These are phyloP conservation scores for Coemansia sp. DNA, from an alignment of 192 early-diverging fungal genomes.

Conservation along the genomic window DNA sequence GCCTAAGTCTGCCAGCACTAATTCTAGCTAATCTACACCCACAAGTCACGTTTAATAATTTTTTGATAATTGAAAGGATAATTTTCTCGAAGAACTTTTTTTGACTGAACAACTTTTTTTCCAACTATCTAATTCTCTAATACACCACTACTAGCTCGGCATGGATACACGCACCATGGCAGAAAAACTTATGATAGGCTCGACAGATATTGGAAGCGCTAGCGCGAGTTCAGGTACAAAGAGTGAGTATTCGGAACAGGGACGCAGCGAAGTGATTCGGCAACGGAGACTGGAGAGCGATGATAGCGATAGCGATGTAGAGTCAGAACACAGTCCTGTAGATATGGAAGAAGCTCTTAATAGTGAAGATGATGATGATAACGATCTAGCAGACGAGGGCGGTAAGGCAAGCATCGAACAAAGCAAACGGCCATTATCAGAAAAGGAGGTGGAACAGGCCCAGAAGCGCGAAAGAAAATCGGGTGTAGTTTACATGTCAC, in stretches of 20 bases:
- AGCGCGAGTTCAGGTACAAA: neutral
- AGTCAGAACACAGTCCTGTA: conserved; percentile 9
- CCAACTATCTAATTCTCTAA: neutral
- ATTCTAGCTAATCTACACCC: no score
- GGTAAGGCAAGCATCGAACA: conserved; percentile 5
- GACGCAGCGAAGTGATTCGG: conserved; percentile 12
- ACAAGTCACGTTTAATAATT: no score
- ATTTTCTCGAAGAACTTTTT: no score
- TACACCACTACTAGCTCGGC: neutral
- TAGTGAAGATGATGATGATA: conserved; percentile 7
- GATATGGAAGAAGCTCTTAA: conserved; percentile 2
- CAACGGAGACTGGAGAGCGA: neutral
- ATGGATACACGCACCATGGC: neutral
- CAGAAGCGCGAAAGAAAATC: conserved; percentile 59
- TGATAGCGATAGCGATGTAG: conserved; percentile 7
- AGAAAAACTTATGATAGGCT: neutral
- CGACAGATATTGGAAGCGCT: neutral
- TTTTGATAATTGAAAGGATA: no score
- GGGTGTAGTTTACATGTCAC: conserved; percentile 88
- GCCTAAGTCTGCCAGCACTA: no score
- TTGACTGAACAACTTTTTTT: no score
- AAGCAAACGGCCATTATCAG: conserved; percentile 16
- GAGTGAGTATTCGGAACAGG: conserved; percentile 8
- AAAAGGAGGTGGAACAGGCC: conserved; percentile 56
- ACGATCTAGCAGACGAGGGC: conserved; percentile 2